Evolutionary conservation across 2,329 filamentous ascomycete species (phyloP).

Genomic region (Alternaria sp.): DNA sequence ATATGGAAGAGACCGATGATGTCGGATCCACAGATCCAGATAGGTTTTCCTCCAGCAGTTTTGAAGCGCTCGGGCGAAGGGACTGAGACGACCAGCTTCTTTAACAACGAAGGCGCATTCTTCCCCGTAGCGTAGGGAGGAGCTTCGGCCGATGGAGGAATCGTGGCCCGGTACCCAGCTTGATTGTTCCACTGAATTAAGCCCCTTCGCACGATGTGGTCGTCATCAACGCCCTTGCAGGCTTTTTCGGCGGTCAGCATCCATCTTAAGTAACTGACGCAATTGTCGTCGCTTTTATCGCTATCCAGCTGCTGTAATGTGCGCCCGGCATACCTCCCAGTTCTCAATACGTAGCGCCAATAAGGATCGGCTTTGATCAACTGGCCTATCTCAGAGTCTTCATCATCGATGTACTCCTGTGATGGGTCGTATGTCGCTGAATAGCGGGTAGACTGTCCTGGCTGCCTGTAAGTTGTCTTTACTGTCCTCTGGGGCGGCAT

Average conservation of each 20-base stretch:
- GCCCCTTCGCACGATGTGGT: too few relatives aligned
- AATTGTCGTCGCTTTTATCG: background rate
- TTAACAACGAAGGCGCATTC: background rate
- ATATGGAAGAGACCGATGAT: background rate
- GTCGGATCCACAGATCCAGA: background rate
- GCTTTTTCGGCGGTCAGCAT: too few relatives aligned
- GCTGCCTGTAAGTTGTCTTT: too few relatives aligned
- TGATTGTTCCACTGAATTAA: too few relatives aligned
- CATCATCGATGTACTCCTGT: background rate
- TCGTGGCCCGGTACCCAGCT: too few relatives aligned
- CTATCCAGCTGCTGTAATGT: background rate
- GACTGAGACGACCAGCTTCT: background rate
- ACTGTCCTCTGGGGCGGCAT: too few relatives aligned
- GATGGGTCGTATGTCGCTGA: too few relatives aligned
- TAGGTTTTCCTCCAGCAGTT: background rate
- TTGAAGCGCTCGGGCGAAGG: background rate
- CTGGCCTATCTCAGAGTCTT: background rate
- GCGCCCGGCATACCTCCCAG: background rate
- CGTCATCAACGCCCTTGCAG: too few relatives aligned
- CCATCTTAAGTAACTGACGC: too few relatives aligned
- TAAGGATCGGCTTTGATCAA: background rate
- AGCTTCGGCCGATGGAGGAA: background rate
- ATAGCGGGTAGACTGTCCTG: too few relatives aligned
- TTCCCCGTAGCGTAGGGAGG: background rate
- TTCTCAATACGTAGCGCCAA: background rate